phyloP scores from a whole-genome alignment of 83 land plant species.

The Picea mariana region DNA sequence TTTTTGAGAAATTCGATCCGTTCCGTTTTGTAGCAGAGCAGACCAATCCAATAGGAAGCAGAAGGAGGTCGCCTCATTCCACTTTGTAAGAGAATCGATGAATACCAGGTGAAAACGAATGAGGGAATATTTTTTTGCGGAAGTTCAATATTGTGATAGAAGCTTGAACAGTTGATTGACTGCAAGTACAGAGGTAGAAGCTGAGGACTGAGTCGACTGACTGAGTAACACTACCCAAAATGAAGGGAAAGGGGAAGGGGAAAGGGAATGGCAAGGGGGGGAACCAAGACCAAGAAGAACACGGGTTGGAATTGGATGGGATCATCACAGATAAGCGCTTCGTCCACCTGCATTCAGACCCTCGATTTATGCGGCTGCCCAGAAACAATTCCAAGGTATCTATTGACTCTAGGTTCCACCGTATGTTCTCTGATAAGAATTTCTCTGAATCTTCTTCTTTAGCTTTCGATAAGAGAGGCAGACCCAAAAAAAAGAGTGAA shows the following conservation, averaged over 20 bases:
- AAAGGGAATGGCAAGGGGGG: background rate
- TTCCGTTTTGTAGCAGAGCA: no score
- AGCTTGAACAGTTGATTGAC: no score
- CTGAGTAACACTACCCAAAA: no score
- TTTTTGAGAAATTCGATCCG: no score
- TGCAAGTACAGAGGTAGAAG: no score
- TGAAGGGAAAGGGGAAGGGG: background rate
- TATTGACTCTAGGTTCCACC: constrained; percentile 76
- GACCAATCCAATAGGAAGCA: no score
- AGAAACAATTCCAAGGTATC: constrained; percentile 55
- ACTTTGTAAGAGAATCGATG: no score
- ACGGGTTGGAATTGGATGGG: background rate
- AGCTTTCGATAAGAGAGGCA: constrained; percentile 81
- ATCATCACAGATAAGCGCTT: constrained; percentile 71
- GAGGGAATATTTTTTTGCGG: no score
- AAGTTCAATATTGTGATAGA: no score
- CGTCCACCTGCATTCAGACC: constrained; percentile 66
- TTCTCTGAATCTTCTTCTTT: constrained; percentile 51
- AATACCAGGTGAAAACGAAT: no score
- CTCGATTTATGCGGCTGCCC: constrained; percentile 73
- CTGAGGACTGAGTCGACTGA: no score
- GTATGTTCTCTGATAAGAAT: constrained; percentile 62
- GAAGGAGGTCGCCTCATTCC: no score
- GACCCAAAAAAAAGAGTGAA: constrained; percentile 21
- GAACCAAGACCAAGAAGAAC: background rate